Conservation (phyloP, 768 basidiomycete species). For the Hygrophorus pudorinus region DNA sequence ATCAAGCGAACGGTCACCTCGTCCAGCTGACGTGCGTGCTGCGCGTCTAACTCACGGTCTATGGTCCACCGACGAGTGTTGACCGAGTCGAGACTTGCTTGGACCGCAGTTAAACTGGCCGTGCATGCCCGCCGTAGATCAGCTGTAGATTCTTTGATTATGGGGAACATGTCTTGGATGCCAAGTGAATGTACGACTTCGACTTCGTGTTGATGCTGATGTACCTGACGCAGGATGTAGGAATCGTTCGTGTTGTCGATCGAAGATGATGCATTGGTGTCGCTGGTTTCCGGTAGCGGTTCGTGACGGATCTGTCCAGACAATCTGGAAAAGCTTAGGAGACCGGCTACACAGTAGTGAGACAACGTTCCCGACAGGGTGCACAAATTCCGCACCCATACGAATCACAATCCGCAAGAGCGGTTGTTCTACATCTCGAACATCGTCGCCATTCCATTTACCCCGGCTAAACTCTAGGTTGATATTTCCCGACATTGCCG, state of each 20-base stretch:
- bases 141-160: slow-evolving; percentile 26
- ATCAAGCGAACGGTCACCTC: slow-evolving; percentile 27
- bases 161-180: slow-evolving; percentile 35
- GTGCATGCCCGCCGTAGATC: slow-evolving; percentile 25
- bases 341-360: slow-evolving; percentile 10
- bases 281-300: neutral
- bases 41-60: slow-evolving; percentile 15
- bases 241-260: neutral
- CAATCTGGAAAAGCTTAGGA: slow-evolving; percentile 3
- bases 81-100: slow-evolving; percentile 26
- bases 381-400: slow-evolving; percentile 18
- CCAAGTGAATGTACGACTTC: slow-evolving; percentile 35
- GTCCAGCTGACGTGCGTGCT: slow-evolving; percentile 18
- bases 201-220: neutral
- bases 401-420: slow-evolving; percentile 25
- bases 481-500: slow-evolving; percentile 23
- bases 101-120: slow-evolving; percentile 12
- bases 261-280: neutral
- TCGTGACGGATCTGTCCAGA: neutral
- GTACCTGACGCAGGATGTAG: slow-evolving; percentile 1
- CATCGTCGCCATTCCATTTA: slow-evolving; percentile 35
- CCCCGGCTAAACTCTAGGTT: slow-evolving; percentile 35
- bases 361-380: slow-evolving; percentile 20
- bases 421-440: slow-evolving; percentile 25
- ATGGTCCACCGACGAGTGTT: slow-evolving; percentile 27